phyloP scores from a whole-genome alignment of 257 asterid genomes.

The Leonotis leonurus region DNA sequence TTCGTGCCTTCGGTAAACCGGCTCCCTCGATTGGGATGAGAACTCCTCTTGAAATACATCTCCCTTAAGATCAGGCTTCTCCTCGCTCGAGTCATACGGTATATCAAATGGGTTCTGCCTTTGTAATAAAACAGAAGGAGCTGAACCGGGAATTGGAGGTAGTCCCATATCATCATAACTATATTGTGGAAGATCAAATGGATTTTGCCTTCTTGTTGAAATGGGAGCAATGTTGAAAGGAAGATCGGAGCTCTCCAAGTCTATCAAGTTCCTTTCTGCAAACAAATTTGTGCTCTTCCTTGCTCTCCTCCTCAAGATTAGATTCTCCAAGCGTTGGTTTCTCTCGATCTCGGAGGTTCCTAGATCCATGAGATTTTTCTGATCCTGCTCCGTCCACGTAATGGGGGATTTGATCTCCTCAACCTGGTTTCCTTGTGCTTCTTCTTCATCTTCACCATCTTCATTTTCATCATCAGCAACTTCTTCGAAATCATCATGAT shows the following conservation, averaged over 20 bases:
- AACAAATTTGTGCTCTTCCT: slow-evolving; percentile 40
- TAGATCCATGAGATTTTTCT: slow-evolving; percentile 86
- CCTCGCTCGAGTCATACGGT: slow-evolving; percentile 79
- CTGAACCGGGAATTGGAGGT: slow-evolving; percentile 90
- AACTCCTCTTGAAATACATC: slow-evolving; percentile 67
- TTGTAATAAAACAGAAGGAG: slow-evolving; percentile 69
- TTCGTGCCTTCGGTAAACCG: slow-evolving; percentile 57
- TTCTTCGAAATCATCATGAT: slow-evolving; percentile 45
- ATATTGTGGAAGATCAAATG: slow-evolving; percentile 52
- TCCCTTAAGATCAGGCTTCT: slow-evolving; percentile 72
- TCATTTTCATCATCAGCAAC: slow-evolving; percentile 54
- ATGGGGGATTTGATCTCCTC: slow-evolving; percentile 47
- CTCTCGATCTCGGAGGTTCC: slow-evolving; percentile 87
- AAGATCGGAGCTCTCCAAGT: slow-evolving; percentile 64
- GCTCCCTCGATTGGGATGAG: slow-evolving; percentile 40
- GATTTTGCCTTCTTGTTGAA: slow-evolving; percentile 61
- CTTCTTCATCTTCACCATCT: slow-evolving; percentile 51
- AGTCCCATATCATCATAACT: slow-evolving; percentile 40
- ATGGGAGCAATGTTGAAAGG: slow-evolving; percentile 57
- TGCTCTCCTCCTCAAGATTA: slow-evolving; percentile 76
- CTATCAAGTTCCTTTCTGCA: slow-evolving; percentile 67
- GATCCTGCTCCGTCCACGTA: slow-evolving; percentile 90
- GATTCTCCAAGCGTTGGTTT: slow-evolving; percentile 77
- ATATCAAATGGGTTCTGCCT: slow-evolving; percentile 81
- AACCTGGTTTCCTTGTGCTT: too few relatives aligned